Conservation (phyloP, 345 rosid species). For the Hibiscus mutabilis region DNA sequence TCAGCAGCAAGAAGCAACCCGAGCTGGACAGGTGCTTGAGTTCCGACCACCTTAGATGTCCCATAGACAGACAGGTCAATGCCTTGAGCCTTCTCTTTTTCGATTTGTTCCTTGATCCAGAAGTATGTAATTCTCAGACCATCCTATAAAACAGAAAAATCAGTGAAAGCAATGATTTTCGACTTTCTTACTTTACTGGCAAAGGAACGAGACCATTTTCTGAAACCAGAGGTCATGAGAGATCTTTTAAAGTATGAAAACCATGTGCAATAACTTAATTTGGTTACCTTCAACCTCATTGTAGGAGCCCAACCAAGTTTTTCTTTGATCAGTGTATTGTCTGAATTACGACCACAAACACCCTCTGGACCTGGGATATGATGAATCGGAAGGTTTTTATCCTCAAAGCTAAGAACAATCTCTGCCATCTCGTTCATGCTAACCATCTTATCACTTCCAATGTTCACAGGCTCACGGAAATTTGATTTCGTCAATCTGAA, state of each 20-base stretch:
- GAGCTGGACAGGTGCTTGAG: constrained; percentile 94
- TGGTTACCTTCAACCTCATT: constrained; percentile 79
- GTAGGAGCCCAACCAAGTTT: constrained; percentile 99
- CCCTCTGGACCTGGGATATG: constrained; percentile 99
- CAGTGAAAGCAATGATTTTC: no score
- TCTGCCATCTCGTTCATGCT: constrained; percentile 99
- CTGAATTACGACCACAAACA: constrained; percentile 98
- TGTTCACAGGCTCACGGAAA: constrained; percentile 94
- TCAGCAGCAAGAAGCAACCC: constrained; percentile 91
- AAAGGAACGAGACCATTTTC: no score
- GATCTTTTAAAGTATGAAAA: no score
- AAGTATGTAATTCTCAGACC: constrained; percentile 87
- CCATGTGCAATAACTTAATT: no score
- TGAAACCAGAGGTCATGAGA: no score
- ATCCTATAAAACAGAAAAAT: constrained; percentile 39
- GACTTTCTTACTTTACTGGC: no score
- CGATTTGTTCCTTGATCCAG: constrained; percentile 94
- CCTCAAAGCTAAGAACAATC: constrained; percentile 84
- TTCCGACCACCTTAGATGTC: constrained; percentile 92
- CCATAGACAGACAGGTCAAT: constrained; percentile 71
- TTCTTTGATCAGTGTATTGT: constrained; percentile 91
- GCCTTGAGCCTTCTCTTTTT: constrained; percentile 83
- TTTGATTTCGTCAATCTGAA: not conserved
- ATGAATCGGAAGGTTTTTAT: constrained; percentile 80
- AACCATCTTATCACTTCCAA: constrained; percentile 99